Evolutionary conservation across 306 rosid genomes (phyloP), one percentile per base, ranked within the genome.

Genomic region (Casuarina cunninghamiana): DNA sequence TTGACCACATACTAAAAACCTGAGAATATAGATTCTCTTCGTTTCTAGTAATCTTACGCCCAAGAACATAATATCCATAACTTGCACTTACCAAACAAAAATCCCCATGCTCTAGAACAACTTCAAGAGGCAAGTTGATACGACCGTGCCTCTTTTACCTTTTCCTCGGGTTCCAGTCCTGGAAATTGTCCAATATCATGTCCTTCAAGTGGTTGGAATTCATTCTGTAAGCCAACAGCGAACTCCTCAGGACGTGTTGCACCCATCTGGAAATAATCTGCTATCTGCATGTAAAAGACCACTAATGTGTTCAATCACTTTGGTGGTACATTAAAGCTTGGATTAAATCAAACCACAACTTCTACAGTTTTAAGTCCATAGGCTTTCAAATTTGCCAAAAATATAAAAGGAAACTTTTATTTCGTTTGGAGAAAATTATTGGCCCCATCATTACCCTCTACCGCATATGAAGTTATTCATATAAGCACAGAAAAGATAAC

Each of bases 131-230:
- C 72, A 79, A 85, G 88, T 81, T 85, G 87, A 73, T 73, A 67
- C 21, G 82, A 77, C 39, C 71, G 78, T n/a, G 69, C 73, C 49
- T 84, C 85, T 9, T 79, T 80, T 19, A 74, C 78, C 66, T 78
- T 80, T 17, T 75, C 79, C 80, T 70, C 75, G 35, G 85, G 53
- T 60, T 79, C 87, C 81, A 88, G 61, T 63, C 89, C 95, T 11
- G 93, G 90, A 75, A 90, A 92, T 68, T 89, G 97, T 68, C 98
- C 97, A 53, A 94, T 92, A 78, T 90, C 97, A 71, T 92, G 91
- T 46, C 93, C 95, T 69, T 83, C 70, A 19, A 89, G 90, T 4
- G 90, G 84, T 77, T 74, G 87, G 81, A 94, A 90, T 78, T 92
- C 91, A 1, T 85, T 73, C 46, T 86, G 78, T 55, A 92, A 89